Percentiles rank a stretch among this genome's conserved stretches.
Conservation (phyloP, 2,329 filamentous ascomycete species). For the Chrysoporthe cubensis region DNA sequence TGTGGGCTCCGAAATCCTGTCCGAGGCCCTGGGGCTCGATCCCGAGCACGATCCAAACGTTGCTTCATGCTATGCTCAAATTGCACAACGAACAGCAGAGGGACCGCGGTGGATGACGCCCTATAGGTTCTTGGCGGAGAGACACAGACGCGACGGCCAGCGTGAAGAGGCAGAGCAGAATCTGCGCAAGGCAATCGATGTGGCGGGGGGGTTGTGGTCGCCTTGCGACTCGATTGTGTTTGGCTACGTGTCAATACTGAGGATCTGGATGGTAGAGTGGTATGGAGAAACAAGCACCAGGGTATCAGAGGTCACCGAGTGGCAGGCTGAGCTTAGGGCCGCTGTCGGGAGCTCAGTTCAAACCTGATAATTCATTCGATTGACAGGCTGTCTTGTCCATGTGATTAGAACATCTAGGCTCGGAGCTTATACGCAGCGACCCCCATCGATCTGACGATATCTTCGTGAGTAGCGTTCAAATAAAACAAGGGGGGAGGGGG, state of each 20-base stretch:
- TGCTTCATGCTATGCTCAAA: neutral
- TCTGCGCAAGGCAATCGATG: neutral
- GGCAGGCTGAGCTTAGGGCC: neutral
- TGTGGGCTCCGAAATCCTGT: neutral
- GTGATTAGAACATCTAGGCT: neutral
- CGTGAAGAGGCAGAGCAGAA: neutral
- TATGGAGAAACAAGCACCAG: neutral
- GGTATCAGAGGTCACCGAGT: neutral
- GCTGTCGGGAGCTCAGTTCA: neutral
- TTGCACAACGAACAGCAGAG: neutral
- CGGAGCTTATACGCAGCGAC: slow-evolving; percentile 1
- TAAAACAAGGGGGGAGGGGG: too few species aligned
- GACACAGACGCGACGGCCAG: neutral
- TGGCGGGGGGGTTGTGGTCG: neutral
- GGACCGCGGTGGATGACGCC: neutral
- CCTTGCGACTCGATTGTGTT: neutral
- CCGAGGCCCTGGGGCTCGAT: neutral
- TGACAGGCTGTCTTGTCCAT: neutral
- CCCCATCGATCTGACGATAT: slow-evolving; percentile 11
- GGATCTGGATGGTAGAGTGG: slow-evolving; percentile 3
- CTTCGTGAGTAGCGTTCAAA: neutral
- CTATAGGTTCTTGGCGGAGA: neutral
- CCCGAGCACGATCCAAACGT: neutral
- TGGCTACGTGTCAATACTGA: neutral
- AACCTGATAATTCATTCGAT: neutral